Evolutionary conservation across 164 flowering plant genomes (phyloP).

Genomic region (Aristolochia fimbriata): DNA sequence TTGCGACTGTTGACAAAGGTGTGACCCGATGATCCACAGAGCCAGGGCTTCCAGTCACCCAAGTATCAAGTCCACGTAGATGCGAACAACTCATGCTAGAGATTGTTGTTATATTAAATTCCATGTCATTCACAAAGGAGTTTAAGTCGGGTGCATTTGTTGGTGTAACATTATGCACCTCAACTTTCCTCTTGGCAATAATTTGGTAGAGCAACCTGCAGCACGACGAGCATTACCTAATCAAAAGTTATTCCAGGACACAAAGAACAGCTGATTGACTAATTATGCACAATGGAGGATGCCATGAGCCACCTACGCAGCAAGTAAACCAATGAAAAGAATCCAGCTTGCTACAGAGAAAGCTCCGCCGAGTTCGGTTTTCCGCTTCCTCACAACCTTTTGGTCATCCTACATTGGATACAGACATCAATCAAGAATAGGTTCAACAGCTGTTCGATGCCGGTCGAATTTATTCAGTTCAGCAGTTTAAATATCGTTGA

Average conservation of each 20-base stretch:
- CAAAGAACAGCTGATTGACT: neutral
- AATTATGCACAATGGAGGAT: neutral
- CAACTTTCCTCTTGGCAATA: conserved; percentile 66
- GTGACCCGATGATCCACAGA: conserved; percentile 38
- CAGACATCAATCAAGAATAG: neutral
- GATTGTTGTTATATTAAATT: conserved; percentile 77
- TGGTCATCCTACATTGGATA: conserved; percentile 59
- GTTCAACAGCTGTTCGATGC: too few relatives aligned
- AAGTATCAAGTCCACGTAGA: conserved; percentile 59
- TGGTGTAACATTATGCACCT: conserved; percentile 75
- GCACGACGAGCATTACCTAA: conserved; percentile 10
- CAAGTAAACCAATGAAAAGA: conserved; percentile 71
- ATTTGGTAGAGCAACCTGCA: conserved; percentile 86
- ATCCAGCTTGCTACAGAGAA: conserved; percentile 88
- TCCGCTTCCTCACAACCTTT: conserved; percentile 64
- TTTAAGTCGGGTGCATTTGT: conserved; percentile 72
- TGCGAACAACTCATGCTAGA: conserved; percentile 93
- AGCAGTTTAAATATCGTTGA: too few relatives aligned
- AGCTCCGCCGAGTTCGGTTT: conserved; percentile 95
- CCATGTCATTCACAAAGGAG: conserved; percentile 70
- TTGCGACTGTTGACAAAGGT: conserved; percentile 47
- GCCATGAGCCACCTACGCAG: conserved; percentile 61
- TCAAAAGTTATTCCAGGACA: neutral
- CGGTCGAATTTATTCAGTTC: too few relatives aligned
- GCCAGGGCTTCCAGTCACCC: conserved; percentile 62